Conservation (phyloP, 768 basidiomycete genomes). For the Suillus luteus region DNA sequence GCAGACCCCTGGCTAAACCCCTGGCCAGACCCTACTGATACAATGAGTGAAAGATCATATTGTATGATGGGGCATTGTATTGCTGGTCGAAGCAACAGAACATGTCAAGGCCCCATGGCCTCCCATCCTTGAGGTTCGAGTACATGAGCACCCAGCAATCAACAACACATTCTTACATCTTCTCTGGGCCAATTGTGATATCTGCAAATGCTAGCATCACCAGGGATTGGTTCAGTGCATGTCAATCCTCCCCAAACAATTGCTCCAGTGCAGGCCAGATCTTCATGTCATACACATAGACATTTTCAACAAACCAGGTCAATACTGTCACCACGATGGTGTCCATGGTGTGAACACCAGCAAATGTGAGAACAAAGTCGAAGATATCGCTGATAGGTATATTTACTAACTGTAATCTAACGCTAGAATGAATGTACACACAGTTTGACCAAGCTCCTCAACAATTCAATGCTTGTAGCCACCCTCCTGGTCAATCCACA, state of each 20-base stretch:
- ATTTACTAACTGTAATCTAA: too few relatives aligned
- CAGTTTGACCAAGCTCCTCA: too few relatives aligned
- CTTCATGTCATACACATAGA: conserved; percentile 1
- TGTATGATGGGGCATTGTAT: not conserved
- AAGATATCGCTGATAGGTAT: too few relatives aligned
- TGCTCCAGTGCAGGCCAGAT: not conserved
- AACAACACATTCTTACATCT: too few relatives aligned
- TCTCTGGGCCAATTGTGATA: too few relatives aligned
- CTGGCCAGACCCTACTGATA: too few relatives aligned
- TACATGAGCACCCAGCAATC: not conserved
- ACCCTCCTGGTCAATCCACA: too few relatives aligned
- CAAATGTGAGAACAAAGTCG: too few relatives aligned
- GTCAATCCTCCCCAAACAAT: conserved; percentile 6
- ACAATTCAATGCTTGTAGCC: too few relatives aligned
- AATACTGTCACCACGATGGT: not conserved
- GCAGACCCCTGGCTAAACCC: too few relatives aligned
- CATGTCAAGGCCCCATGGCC: conserved; percentile 5
- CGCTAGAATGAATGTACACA: too few relatives aligned
- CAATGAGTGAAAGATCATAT: conserved; percentile 1
- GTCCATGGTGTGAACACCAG: too few relatives aligned
- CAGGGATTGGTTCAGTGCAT: not conserved
- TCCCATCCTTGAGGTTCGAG: not conserved
- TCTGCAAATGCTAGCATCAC: conserved; percentile 5
- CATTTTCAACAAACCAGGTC: conserved; percentile 5
- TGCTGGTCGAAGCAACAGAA: not conserved